phyloP scores from a whole-genome alignment of 371 early-diverging fungal species.

The Fennellomyces sp. region DNA sequence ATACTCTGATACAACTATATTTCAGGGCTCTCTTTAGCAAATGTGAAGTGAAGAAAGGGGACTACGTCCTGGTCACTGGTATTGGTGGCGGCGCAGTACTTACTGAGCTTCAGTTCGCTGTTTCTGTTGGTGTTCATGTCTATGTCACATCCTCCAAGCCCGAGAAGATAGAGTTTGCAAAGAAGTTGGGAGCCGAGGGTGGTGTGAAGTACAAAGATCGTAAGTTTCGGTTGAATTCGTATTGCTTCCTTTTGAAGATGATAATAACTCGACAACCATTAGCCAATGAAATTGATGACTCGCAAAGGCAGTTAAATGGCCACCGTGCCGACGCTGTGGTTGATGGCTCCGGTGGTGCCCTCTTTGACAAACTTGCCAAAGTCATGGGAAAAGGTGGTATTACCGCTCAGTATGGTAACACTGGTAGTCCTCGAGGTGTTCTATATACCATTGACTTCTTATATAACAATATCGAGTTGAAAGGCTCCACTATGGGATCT shows the following conservation, averaged over 20 bases:
- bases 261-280: too few species aligned
- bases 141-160: conserved; percentile 74
- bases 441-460: conserved; percentile 49
- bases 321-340: conserved; percentile 57
- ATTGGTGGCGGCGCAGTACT: conserved; percentile 81
- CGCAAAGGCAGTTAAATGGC: conserved; percentile 47
- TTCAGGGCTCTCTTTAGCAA: conserved; percentile 61
- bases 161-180: conserved; percentile 64
- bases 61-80: conserved; percentile 71
- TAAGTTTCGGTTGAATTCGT: too few species aligned
- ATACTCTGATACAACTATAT: too few species aligned
- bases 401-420: conserved; percentile 62
- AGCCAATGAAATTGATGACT: conserved; percentile 56
- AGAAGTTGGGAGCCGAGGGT: conserved; percentile 68
- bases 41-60: conserved; percentile 54
- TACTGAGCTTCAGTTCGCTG: conserved; percentile 67
- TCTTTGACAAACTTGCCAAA: conserved; percentile 36
- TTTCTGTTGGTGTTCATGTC: conserved; percentile 70
- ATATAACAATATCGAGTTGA: conserved; percentile 60
- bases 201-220: conserved; percentile 74
- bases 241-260: too few species aligned
- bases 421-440: conserved; percentile 47
- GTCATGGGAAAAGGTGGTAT: conserved; percentile 59
- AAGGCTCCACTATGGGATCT: conserved; percentile 72
- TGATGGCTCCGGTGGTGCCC: conserved; percentile 72